Percentiles rank a stretch among this genome's conserved stretches.
Conservation (phyloP, 140 eudicot species). For the Oenanthe javanica region DNA sequence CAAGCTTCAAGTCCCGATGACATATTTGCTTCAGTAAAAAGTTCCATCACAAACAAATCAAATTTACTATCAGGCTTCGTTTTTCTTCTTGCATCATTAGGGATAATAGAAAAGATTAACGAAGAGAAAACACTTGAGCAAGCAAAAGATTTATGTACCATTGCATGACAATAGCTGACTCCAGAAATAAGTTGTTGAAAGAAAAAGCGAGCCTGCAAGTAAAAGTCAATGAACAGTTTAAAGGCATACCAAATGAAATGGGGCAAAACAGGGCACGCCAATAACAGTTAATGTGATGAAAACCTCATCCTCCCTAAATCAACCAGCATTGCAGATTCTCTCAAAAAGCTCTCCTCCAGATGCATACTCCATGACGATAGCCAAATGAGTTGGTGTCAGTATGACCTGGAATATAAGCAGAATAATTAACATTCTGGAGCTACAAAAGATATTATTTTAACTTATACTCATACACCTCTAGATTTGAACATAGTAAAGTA, state of each 20-base stretch:
- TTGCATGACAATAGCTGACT: slow-evolving; percentile 93
- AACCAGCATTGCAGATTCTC: slow-evolving; percentile 72
- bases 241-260: neutral
- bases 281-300: neutral
- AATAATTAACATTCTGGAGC: neutral
- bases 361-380: slow-evolving; percentile 96
- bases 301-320: slow-evolving; percentile 93
- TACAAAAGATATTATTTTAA: neutral
- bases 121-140: neutral
- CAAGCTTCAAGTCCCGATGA: slow-evolving; percentile 92
- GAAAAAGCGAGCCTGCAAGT: slow-evolving; percentile 77
- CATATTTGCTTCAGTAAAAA: slow-evolving; percentile 76
- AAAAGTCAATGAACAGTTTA: slow-evolving; percentile 14
- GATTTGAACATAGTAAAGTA: neutral
- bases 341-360: slow-evolving; percentile 97
- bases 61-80: neutral
- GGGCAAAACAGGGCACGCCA: slow-evolving; percentile 5
- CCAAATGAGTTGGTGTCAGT: slow-evolving; percentile 90
- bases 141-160: slow-evolving; percentile 43
- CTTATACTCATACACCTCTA: neutral
- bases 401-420: slow-evolving; percentile 44
- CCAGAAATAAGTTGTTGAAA: slow-evolving; percentile 99
- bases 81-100: neutral
- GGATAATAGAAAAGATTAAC: neutral
- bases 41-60: slow-evolving; percentile 16